Conservation (phyloP, 1,139 yeast species). For the Pichia sp. region DNA sequence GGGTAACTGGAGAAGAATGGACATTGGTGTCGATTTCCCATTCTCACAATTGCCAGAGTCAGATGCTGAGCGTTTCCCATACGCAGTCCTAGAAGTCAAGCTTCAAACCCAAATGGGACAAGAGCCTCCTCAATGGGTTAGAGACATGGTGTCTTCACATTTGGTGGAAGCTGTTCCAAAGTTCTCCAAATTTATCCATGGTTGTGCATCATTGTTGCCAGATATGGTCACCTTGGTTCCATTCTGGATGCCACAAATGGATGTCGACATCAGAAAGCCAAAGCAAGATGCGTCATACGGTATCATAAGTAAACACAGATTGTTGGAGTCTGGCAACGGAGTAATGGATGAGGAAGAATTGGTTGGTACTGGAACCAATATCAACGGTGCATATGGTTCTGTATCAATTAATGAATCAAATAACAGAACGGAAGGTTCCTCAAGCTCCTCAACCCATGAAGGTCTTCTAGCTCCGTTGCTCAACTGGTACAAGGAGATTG, state of each 20-base stretch:
- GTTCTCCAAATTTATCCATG: constrained; percentile 94
- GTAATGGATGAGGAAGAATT: constrained; percentile 48
- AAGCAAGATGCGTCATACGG: constrained; percentile 63
- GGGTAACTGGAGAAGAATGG: constrained; percentile 96
- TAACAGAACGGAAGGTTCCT: constrained; percentile 26
- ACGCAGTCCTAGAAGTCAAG: constrained; percentile 95
- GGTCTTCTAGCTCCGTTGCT: constrained; percentile 18
- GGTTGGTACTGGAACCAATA: constrained; percentile 30
- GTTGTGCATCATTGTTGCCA: constrained; percentile 83
- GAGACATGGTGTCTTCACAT: constrained; percentile 86
- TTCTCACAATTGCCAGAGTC: constrained; percentile 76
- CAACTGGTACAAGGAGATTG: constrained; percentile 15
- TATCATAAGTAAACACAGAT: constrained; percentile 34
- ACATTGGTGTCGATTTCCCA: constrained; percentile 96
- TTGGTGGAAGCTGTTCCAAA: constrained; percentile 97
- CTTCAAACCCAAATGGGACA: constrained; percentile 96
- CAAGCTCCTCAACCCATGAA: constrained; percentile 9
- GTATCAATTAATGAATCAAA: constrained; percentile 28
- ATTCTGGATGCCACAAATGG: constrained; percentile 98
- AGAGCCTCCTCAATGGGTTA: constrained; percentile 97
- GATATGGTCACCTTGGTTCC: constrained; percentile 81
- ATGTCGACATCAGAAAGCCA: constrained; percentile 89
- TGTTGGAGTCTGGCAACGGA: constrained; percentile 33
- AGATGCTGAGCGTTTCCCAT: constrained; percentile 91
- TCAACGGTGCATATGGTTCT: constrained; percentile 34